Percentiles rank a stretch among this genome's conserved stretches.
These are phyloP conservation scores for Pseudozyma tsukubaensis DNA, from an alignment of 1,284 basidiomycete species.

Conservation along the genomic window DNA sequence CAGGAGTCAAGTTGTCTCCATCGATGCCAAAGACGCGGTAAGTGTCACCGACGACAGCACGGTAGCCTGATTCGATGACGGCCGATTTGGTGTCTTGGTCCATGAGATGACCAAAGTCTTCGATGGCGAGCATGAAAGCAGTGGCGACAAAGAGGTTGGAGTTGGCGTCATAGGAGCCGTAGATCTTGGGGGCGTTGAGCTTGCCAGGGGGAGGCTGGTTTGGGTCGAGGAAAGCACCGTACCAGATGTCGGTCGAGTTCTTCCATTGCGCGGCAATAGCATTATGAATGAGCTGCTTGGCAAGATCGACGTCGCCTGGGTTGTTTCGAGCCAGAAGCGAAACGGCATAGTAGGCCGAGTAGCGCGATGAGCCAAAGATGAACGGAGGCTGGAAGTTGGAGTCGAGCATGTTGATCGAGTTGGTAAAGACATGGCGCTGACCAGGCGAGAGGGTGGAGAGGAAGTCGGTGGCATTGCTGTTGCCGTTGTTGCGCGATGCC, in stretches of 20 bases:
- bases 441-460: conserved; percentile 26
- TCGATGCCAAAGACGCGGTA: conserved; percentile 39
- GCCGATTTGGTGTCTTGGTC: conserved; percentile 19
- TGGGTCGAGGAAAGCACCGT: conserved; percentile 37
- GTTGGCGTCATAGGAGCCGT: conserved; percentile 40
- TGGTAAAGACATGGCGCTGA: conserved; percentile 29
- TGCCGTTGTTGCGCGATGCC: conserved; percentile 2
- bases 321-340: conserved; percentile 33
- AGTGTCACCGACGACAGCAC: conserved; percentile 36
- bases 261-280: conserved; percentile 26
- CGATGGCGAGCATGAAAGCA: conserved; percentile 38
- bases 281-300: conserved; percentile 32
- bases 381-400: conserved; percentile 32
- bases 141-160: conserved; percentile 43
- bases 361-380: conserved; percentile 37
- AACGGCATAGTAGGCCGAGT: conserved; percentile 40
- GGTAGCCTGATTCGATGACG: conserved; percentile 38
- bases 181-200: conserved; percentile 37
- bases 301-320: conserved; percentile 30
- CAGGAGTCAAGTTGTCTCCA: conserved; percentile 31
- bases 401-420: conserved; percentile 23
- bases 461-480: conserved; percentile 20
- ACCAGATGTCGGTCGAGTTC: conserved; percentile 35
- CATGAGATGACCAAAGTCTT: conserved; percentile 35
- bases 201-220: conserved; percentile 31